Base-by-base conservation (phyloP, 192 early-diverging fungal genomes). In the Rhizophagus clarus region DNA sequence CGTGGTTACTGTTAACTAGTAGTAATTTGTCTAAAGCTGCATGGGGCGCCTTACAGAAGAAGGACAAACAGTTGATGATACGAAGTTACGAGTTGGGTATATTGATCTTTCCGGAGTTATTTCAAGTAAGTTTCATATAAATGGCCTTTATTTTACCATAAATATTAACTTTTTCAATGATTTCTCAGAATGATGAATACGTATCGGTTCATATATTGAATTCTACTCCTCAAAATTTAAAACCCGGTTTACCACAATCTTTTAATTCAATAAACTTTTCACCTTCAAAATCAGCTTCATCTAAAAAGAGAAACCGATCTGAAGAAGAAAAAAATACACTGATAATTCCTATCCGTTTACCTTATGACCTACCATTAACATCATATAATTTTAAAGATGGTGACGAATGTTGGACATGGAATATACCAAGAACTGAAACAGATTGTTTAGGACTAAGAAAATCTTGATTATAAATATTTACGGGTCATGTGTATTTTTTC, bases 61-160 rank as follows among this genome's bases (percentile, higher is more conserved):
- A 90, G 24, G 84, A 81, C 28, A 82, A 75, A 6, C 85, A 89
- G 64, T 79, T 92, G n/a, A 81, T 83, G 40, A 88, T 93, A 26
- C 82, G 91, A 20, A 92, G 89, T 63, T 93, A 89, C 81, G 92
- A 93, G 61, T 79, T 93, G 1, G 92, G 92, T 0, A 90, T 93
- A 2, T 81, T 93, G 6, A 66, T 92, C 26, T 85, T 81, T 69
- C 90, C 91, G 3, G 82, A 80, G 22, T 75, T 90, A 22, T 93
- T 86, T 75, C 83, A 93, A 86, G 92, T 92, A 80, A 75, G 42
- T 82, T 49, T 26, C 3, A 61, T 29, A 7, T 28, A 15, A 26
- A 69, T 60, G 24, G 6, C n/a, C 34, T 20, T 51, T 2, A n/a
- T 80, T 47, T 45, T 71, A 12, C 24, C 2, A 2, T 42, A 10